These are phyloP conservation scores for Penicillium sp. DNA, from an alignment of 2,329 filamentous ascomycete species.

Conservation along the genomic window DNA sequence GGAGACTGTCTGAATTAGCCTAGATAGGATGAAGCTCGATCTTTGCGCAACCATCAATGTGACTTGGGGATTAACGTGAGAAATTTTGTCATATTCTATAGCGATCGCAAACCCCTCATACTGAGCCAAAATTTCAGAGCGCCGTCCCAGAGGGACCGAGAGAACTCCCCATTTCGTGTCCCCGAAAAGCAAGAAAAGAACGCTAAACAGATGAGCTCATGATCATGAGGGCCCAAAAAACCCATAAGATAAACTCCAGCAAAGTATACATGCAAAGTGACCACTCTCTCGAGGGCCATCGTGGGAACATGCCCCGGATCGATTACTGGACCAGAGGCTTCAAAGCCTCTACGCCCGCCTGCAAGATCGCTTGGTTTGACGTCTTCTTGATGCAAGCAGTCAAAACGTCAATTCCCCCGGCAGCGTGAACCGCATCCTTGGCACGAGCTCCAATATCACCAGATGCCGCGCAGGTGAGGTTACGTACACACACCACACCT, in stretches of 20 bases:
- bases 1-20: no score
- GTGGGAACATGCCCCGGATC: background rate
- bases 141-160: background rate
- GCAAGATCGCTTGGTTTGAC: constrained; percentile 66
- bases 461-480: constrained; percentile 63
- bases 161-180: background rate
- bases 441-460: constrained; percentile 64
- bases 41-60: background rate
- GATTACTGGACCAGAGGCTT: constrained; percentile 59
- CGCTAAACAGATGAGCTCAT: constrained; percentile 23
- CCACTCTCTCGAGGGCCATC: constrained; percentile 3
- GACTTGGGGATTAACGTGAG: background rate
- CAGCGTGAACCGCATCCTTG: constrained; percentile 58
- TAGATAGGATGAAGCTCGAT: no score
- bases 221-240: constrained; percentile 8
- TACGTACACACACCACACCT: constrained; percentile 72
- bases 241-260: constrained; percentile 4
- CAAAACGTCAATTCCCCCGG: constrained; percentile 65
- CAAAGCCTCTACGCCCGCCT: constrained; percentile 68
- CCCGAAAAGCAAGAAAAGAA: constrained; percentile 1
- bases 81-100: constrained; percentile 4
- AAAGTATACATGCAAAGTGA: background rate
- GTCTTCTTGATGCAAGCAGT: constrained; percentile 69
- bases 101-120: constrained; percentile 2
- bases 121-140: constrained; percentile 2